These are phyloP conservation scores for Myrica gale DNA, from an alignment of 306 rosid genomes.

Conservation along the genomic window DNA sequence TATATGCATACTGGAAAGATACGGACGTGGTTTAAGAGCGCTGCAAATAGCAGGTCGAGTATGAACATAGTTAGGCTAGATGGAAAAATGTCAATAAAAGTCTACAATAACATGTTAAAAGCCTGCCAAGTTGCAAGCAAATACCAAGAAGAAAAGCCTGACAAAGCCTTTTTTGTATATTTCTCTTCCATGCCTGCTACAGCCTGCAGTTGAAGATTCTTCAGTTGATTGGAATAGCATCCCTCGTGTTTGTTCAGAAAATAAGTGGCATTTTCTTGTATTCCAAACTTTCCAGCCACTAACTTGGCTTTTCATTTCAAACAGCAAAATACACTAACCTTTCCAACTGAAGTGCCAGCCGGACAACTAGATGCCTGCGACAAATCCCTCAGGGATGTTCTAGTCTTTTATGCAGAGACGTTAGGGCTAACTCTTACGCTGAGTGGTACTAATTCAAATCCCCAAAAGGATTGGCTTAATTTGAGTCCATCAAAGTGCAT, in stretches of 20 bases:
- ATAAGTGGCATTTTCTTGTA: constrained; percentile 25
- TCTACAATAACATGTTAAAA: neutral
- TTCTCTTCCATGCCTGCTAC: neutral
- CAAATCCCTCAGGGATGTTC: constrained; percentile 32
- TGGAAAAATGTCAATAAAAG: neutral
- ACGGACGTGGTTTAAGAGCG: neutral
- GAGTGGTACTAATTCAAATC: no score
- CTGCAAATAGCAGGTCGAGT: neutral
- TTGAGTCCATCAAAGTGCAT: no score
- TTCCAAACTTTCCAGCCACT: constrained; percentile 45
- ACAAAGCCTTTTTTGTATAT: neutral
- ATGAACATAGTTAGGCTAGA: neutral
- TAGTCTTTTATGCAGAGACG: constrained; percentile 30
- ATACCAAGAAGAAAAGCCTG: neutral
- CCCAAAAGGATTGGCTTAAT: no score
- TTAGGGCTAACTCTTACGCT: no score
- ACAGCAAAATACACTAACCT: constrained; percentile 27
- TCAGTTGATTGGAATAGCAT: neutral
- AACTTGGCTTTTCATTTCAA: constrained; percentile 27
- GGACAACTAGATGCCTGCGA: constrained; percentile 38
- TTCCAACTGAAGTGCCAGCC: constrained; percentile 36
- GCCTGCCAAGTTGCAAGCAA: neutral
- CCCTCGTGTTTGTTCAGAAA: neutral
- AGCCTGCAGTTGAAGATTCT: neutral
- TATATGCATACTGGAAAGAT: neutral